Evolutionary conservation across 2,329 filamentous ascomycete genomes (phyloP).

Genomic region (Phoma herbarum): DNA sequence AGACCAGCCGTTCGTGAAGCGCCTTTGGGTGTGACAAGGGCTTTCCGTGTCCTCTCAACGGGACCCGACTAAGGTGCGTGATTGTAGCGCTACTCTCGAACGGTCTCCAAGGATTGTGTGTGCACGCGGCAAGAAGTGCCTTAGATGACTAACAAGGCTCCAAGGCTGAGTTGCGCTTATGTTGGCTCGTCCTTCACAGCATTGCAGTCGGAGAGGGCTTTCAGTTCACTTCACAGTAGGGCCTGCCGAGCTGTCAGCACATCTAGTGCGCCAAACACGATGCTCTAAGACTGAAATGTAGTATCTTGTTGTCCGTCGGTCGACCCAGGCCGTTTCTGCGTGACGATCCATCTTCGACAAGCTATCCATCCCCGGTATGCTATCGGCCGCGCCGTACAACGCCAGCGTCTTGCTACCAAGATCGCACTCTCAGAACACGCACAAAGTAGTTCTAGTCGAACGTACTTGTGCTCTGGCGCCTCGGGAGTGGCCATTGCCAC

Average conservation of each 20-base stretch:
- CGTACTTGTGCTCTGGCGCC: not conserved
- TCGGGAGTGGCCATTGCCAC: conserved; percentile 8
- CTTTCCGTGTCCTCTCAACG: conserved; percentile 37
- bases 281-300: conserved; percentile 5
- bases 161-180: not conserved
- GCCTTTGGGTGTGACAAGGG: conserved; percentile 42
- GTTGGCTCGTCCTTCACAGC: not conserved
- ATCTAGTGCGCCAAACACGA: not conserved
- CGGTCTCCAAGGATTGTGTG: conserved; percentile 6
- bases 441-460: conserved; percentile 10
- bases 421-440: conserved; percentile 6
- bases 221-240: not conserved
- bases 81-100: conserved; percentile 35
- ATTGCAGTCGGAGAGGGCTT: not conserved
- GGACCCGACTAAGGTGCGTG: conserved; percentile 31
- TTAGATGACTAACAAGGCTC: not conserved
- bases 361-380: conserved; percentile 29
- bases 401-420: conserved; percentile 44
- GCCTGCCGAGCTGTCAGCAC: not conserved
- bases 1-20: conserved; percentile 47
- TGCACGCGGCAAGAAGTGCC: not conserved
- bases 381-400: conserved; percentile 47
- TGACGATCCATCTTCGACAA: conserved; percentile 15
- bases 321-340: conserved; percentile 5
- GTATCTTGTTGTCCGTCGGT: not conserved